A percentile compares a stretch with the other conserved stretches of the same genome.
Evolutionary conservation across 2,329 filamentous ascomycete genomes (phyloP).

Genomic region (Fusarium multiceps): DNA sequence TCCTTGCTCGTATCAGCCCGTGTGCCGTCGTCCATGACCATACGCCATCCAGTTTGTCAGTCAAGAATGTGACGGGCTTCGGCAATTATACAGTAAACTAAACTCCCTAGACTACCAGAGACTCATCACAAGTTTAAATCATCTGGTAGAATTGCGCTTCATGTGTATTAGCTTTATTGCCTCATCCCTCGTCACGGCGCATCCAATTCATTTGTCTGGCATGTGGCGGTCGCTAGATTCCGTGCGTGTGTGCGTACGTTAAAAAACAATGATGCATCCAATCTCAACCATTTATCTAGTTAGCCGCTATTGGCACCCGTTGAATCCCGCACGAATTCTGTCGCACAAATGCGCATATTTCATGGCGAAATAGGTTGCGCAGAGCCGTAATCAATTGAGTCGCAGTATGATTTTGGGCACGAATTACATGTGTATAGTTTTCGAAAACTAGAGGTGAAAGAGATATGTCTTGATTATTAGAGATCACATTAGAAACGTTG

Average conservation of each 20-base stretch:
- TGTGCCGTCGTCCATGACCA: conserved; percentile 6
- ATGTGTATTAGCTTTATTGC: conserved; percentile 16
- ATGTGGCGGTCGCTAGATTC: conserved; percentile 43
- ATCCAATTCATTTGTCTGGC: conserved; percentile 31
- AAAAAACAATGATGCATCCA: conserved; percentile 25
- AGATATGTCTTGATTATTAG: not conserved
- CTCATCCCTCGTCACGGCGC: conserved; percentile 34
- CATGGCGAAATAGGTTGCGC: conserved; percentile 30
- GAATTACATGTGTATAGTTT: not conserved
- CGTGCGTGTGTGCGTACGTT: conserved; percentile 26
- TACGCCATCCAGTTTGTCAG: not conserved
- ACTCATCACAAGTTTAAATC: conserved; percentile 1
- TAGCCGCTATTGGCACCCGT: conserved; percentile 33
- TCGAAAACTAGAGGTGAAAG: not conserved
- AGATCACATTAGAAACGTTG: not conserved
- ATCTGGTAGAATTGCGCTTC: conserved; percentile 16
- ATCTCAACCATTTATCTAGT: conserved; percentile 20
- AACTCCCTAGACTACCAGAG: not conserved
- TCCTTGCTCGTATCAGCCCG: conserved; percentile 5
- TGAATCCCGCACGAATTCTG: conserved; percentile 36
- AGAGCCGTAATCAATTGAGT: conserved; percentile 7
- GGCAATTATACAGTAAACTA: conserved; percentile 20
- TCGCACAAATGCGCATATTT: conserved; percentile 35
- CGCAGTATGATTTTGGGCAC: not conserved
- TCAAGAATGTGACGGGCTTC: conserved; percentile 34